These are phyloP conservation scores for Platismatia glauca DNA, from an alignment of 495 filamentous ascomycete genomes.

Conservation along the genomic window DNA sequence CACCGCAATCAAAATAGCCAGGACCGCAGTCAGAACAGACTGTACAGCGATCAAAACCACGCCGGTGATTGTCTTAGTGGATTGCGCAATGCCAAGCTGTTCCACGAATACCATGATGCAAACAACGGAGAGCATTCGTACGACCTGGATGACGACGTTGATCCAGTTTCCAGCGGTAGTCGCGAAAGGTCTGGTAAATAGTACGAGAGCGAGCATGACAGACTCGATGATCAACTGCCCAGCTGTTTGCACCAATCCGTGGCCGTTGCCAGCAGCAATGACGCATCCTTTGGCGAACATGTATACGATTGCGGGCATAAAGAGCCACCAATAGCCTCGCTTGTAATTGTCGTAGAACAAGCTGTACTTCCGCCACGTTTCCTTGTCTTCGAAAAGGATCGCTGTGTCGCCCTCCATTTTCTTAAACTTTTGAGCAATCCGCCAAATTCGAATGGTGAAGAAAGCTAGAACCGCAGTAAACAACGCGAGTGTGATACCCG, in stretches of 20 bases:
- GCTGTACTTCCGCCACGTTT: constrained; percentile 89
- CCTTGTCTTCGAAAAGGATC: constrained; percentile 76
- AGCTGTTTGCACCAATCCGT: constrained; percentile 71
- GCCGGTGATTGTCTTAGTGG: constrained; percentile 90
- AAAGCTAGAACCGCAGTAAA: constrained; percentile 73
- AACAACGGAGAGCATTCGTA: constrained; percentile 82
- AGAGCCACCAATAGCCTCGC: constrained; percentile 91
- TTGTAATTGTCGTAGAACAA: constrained; percentile 96
- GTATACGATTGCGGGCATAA: constrained; percentile 84
- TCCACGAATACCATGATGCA: constrained; percentile 93
- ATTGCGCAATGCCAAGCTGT: constrained; percentile 80
- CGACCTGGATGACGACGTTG: constrained; percentile 87
- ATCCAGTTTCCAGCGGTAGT: constrained; percentile 79
- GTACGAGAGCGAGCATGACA: constrained; percentile 56
- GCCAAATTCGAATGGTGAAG: constrained; percentile 77
- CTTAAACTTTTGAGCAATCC: constrained; percentile 64
- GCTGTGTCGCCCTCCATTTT: constrained; percentile 62
- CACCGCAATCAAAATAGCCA: constrained; percentile 83
- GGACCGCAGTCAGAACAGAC: constrained; percentile 67
- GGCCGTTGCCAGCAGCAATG: constrained; percentile 77
- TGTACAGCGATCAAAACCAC: constrained; percentile 86
- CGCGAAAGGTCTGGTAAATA: constrained; percentile 82
- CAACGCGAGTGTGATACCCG: constrained; percentile 65
- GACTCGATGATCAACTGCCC: constrained; percentile 75
- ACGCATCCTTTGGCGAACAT: constrained; percentile 85